phyloP scores from a whole-genome alignment of 2,329 filamentous ascomycete species.

The Fusarium keratoplasticum region DNA sequence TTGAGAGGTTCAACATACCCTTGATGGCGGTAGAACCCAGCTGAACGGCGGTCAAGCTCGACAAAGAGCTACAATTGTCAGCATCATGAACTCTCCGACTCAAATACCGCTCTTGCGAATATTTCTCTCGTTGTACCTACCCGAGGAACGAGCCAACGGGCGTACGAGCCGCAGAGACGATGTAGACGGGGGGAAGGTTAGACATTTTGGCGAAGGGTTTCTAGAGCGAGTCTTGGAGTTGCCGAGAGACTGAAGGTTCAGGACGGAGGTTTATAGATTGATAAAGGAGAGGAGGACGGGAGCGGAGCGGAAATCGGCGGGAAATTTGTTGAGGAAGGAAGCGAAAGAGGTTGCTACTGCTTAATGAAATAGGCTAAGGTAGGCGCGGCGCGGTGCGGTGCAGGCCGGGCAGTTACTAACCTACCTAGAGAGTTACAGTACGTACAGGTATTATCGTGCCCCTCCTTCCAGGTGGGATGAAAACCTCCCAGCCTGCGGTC shows the following conservation, averaged over 20 bases:
- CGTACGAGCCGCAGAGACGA: constrained; percentile 91
- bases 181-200: constrained; percentile 89
- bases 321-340: constrained; percentile 37
- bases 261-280: constrained; percentile 27
- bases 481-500: background rate
- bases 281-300: constrained; percentile 17
- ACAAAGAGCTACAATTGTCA: constrained; percentile 76
- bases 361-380: constrained; percentile 22
- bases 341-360: background rate
- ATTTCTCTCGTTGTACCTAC: constrained; percentile 58
- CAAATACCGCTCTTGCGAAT: constrained; percentile 13
- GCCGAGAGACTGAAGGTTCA: constrained; percentile 8
- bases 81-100: constrained; percentile 15
- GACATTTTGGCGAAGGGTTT: constrained; percentile 69
- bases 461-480: constrained; percentile 17
- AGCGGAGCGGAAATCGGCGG: constrained; percentile 34
- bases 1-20: constrained; percentile 63
- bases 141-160: constrained; percentile 95
- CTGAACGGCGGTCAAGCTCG: constrained; percentile 86
- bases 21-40: constrained; percentile 94
- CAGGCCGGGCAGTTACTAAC: background rate
- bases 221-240: constrained; percentile 7
- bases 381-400: background rate
- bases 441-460: constrained; percentile 9
- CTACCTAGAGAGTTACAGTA: background rate